Evolutionary conservation across 345 rosid species (phyloP), one percentile per base, ranked within the genome.

Genomic region (Brassica juncea): DNA sequence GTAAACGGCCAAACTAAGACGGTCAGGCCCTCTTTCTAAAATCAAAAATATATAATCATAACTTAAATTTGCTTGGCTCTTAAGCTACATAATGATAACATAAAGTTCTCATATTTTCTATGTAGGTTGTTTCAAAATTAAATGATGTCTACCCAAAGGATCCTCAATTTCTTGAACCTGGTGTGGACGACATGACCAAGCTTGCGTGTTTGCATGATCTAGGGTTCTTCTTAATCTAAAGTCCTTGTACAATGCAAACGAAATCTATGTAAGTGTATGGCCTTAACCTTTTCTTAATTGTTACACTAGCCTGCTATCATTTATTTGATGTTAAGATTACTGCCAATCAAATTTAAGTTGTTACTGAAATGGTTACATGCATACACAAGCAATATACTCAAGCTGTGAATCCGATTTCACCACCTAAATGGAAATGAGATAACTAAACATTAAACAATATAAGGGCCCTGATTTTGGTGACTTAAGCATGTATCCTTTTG

Each of bases 151-250:
- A 19, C 19, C 19, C 19, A 19, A 19, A 19, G 19, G 19, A 19
- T 19, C 19, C 19, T 19, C 57, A 93, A 82, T 89, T 88, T 75
- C 99, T 98, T 67, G 86, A 84, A 66, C 82, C 84, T 37, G 99
- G 99, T 1, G 91, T 93, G 82, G 99, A 95, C 76, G 99, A 95
- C 84, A 93, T 95, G 99, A 93, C 96, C 65, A 95, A 84, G 87
- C 88, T 95, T 71, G 90, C 99, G 61, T 91, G 93, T 88, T 82
- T 95, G 69, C 99, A 95, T 74, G 99, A 93, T 83, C 98, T 19
- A 19, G 99, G 79, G 94, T 95, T 78, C 82, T 95, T 70, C 87
- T 86, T 79, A 95, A 95, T 85, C 87, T 95, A 67, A 84, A 82
- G 79, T 62, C 84, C 28, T 85, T 98, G 77, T 95, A 82, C 80